phyloP scores from a whole-genome alignment of 495 filamentous ascomycete species.

The Xylaria scruposa region DNA sequence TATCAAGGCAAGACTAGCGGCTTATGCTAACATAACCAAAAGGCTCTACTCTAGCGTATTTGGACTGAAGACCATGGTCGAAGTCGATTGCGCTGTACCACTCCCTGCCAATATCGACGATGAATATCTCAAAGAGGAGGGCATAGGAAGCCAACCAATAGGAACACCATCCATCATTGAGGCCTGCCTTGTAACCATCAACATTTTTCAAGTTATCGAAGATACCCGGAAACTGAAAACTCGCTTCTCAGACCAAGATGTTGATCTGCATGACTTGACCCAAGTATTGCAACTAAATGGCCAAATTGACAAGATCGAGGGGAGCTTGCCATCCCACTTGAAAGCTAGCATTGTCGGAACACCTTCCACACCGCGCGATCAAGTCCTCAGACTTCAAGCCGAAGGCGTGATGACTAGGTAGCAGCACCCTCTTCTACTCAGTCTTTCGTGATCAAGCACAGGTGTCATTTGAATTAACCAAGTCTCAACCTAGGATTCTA shows the following conservation, averaged over 20 bases:
- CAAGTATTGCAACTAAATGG: neutral
- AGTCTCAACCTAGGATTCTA: neutral
- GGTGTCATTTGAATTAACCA: neutral
- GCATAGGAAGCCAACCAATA: neutral
- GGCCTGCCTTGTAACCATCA: neutral
- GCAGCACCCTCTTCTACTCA: neutral
- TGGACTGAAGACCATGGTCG: neutral
- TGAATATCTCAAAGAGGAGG: neutral
- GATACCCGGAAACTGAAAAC: neutral
- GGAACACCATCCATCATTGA: neutral
- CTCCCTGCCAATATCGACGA: neutral
- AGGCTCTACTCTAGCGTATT: neutral
- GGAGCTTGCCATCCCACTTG: neutral
- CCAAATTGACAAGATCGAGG: neutral
- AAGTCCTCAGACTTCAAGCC: conserved; percentile 9
- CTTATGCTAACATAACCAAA: neutral
- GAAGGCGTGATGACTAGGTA: conserved; percentile 1
- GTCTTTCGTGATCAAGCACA: neutral
- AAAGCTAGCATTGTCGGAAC: neutral
- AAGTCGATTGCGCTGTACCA: neutral
- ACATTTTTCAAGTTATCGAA: neutral
- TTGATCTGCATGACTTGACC: neutral
- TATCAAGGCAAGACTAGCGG: neutral
- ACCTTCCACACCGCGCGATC: neutral
- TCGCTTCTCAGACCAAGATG: neutral